These are phyloP conservation scores for Solanum appendiculatum DNA, from an alignment of 257 asterid genomes.

Conservation along the genomic window DNA sequence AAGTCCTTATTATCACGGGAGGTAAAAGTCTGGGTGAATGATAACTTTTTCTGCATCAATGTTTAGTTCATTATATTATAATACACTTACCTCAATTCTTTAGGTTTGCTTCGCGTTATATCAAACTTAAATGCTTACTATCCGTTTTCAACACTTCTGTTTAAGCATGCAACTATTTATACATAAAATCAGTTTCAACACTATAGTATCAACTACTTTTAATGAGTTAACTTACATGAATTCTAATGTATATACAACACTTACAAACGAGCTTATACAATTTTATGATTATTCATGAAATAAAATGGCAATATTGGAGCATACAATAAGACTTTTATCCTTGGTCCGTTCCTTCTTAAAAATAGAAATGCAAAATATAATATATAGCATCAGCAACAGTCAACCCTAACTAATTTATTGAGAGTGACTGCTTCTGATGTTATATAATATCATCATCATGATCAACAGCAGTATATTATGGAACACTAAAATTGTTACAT, in stretches of 20 bases:
- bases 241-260: background rate
- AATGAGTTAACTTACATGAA: background rate
- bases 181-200: background rate
- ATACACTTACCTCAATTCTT: no score
- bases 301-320: background rate
- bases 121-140: background rate
- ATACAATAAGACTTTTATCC: background rate
- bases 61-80: background rate
- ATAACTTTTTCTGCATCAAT: no score
- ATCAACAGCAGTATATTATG: background rate
- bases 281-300: background rate
- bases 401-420: background rate
- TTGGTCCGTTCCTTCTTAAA: background rate
- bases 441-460: background rate
- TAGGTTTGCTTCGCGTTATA: background rate
- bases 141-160: background rate
- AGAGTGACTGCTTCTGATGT: constrained; percentile 32
- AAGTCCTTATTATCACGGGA: no score
- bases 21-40: no score
- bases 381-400: constrained; percentile 24
- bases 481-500: background rate
- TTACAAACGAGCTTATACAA: background rate
- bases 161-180: background rate
- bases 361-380: constrained; percentile 5
- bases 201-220: background rate